Conservation (phyloP, 179 eudicot species). For the Spinacia oleracea region DNA sequence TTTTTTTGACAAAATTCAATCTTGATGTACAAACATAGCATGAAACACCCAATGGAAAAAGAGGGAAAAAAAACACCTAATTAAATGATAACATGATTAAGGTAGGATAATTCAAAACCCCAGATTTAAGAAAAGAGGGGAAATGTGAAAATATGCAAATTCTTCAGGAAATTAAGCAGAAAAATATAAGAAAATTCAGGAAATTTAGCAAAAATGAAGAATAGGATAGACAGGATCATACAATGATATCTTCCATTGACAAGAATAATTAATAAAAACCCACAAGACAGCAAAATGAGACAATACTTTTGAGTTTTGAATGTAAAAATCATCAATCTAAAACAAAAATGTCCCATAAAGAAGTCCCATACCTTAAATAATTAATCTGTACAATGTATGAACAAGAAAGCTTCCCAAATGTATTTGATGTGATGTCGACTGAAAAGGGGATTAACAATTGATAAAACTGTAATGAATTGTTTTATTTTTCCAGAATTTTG, state of each 20-base stretch:
- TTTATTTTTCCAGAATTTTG: no score
- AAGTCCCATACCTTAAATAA: neutral
- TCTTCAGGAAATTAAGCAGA: neutral
- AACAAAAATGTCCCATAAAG: neutral
- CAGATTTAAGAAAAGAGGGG: neutral
- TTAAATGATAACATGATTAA: neutral
- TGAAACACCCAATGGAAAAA: neutral
- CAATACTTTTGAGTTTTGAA: neutral
- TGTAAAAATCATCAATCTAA: neutral
- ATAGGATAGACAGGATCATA: neutral
- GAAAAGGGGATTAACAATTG: neutral
- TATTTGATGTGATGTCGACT: conserved; percentile 8
- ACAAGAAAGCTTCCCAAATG: conserved; percentile 15
- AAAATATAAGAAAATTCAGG: neutral
- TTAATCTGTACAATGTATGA: no score
- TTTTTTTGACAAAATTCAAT: neutral
- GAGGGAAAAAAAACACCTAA: no score
- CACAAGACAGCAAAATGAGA: neutral
- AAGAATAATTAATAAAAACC: neutral
- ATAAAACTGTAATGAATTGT: no score
- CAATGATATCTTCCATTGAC: neutral
- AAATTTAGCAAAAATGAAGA: neutral
- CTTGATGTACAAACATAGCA: neutral
- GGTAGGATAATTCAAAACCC: neutral
- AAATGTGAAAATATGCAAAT: neutral